These are phyloP conservation scores for Durio zibethinus DNA, from an alignment of 345 rosid species.

Conservation along the genomic window DNA sequence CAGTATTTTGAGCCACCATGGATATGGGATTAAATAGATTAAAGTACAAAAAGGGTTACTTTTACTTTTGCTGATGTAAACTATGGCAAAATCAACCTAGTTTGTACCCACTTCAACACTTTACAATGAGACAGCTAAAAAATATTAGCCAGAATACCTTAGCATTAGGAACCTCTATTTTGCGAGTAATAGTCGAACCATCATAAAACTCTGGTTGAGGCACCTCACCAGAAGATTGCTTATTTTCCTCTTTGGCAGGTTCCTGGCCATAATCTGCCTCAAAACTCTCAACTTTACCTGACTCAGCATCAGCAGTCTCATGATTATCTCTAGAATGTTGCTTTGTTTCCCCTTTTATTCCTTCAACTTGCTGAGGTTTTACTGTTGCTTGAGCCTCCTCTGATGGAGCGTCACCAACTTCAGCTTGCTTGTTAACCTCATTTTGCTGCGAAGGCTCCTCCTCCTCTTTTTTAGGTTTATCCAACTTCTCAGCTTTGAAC, in stretches of 20 bases:
- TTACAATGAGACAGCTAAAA: neutral
- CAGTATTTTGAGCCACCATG: neutral
- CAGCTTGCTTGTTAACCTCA: conserved; percentile 28
- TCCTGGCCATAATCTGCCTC: conserved; percentile 26
- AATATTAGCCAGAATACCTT: conserved; percentile 41
- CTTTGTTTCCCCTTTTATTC: conserved; percentile 6
- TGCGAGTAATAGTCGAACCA: conserved; percentile 38
- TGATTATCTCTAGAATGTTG: conserved; percentile 9
- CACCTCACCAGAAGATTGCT: conserved; percentile 15
- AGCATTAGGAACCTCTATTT: conserved; percentile 79
- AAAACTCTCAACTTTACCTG: conserved; percentile 24
- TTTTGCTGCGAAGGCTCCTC: conserved; percentile 13
- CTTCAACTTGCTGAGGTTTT: conserved; percentile 20
- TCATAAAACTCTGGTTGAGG: conserved; percentile 31
- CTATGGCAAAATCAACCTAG: neutral
- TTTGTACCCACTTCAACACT: neutral
- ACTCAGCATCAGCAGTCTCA: conserved; percentile 20
- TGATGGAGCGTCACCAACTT: conserved; percentile 23
- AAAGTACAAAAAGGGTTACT: neutral
- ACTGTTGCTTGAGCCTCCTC: conserved; percentile 20
- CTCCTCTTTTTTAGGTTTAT: conserved; percentile 21
- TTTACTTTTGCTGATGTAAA: neutral
- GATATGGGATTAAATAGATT: neutral
- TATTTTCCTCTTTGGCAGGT: conserved; percentile 26
- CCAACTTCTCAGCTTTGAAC: conserved; percentile 24